A percentile compares a stretch with the other conserved stretches of the same genome.
These are phyloP conservation scores for Clitopilus passeckerianus DNA, from an alignment of 768 basidiomycete genomes.

Conservation along the genomic window DNA sequence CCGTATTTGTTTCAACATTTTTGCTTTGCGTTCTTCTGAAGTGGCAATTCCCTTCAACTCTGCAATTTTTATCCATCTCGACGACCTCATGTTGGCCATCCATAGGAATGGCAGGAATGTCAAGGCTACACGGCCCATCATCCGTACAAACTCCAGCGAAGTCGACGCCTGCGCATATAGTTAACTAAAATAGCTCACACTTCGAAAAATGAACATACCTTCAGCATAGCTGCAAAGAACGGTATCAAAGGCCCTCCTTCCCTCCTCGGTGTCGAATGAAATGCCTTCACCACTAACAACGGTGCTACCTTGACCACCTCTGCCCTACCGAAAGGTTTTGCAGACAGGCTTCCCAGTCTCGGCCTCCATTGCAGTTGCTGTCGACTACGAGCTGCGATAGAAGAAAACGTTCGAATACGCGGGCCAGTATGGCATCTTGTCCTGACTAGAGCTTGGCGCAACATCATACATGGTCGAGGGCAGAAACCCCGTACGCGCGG, in stretches of 20 bases:
- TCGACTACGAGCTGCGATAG: not conserved
- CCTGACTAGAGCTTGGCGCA: constrained; percentile 35
- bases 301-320: not conserved
- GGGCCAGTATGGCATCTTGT: constrained; percentile 13
- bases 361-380: not conserved
- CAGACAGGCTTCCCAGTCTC: not conserved
- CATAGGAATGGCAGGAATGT: constrained; percentile 72
- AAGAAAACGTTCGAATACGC: constrained; percentile 9
- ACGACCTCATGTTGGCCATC: constrained; percentile 50
- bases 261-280: constrained; percentile 33
- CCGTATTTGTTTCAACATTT: constrained; percentile 42
- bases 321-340: not conserved
- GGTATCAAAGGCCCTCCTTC: constrained; percentile 39
- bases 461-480: constrained; percentile 44
- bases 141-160: constrained; percentile 67
- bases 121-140: constrained; percentile 64
- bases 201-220: constrained; percentile 36
- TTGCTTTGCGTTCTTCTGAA: constrained; percentile 48
- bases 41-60: constrained; percentile 45
- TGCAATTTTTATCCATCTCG: constrained; percentile 43
- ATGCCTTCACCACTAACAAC: constrained; percentile 12
- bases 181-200: constrained; percentile 1
- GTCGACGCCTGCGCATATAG: constrained; percentile 55
- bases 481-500: not conserved
- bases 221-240: constrained; percentile 54